These are phyloP conservation scores for Wickerhamiella kurtzmanii DNA, from an alignment of 805 yeast genomes.

Conservation along the genomic window DNA sequence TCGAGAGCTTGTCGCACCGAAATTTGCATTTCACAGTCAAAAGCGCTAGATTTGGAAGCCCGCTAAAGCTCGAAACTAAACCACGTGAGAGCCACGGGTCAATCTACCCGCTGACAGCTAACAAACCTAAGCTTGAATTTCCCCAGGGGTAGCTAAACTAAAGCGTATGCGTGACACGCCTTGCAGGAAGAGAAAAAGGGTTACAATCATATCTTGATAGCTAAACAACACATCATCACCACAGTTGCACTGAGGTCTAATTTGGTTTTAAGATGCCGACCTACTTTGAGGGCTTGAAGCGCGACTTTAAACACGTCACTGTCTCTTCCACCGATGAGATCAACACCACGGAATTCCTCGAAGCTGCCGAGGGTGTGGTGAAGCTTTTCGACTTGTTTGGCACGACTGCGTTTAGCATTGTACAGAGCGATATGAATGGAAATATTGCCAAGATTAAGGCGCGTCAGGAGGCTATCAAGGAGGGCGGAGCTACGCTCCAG, in stretches of 20 bases:
- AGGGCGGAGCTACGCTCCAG: constrained; percentile 55
- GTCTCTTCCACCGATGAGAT: constrained; percentile 45
- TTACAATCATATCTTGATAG: too few relatives aligned
- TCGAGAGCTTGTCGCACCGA: too few relatives aligned
- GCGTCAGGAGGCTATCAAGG: constrained; percentile 33
- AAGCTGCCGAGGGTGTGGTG: constrained; percentile 73
- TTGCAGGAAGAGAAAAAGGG: neutral
- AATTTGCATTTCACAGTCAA: too few relatives aligned
- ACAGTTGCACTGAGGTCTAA: neutral
- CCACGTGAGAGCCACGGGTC: too few relatives aligned
- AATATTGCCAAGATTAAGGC: constrained; percentile 65
- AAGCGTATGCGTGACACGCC: neutral
- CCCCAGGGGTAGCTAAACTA: neutral
- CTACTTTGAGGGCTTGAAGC: constrained; percentile 67
- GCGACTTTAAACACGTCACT: constrained; percentile 64
- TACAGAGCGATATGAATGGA: constrained; percentile 79
- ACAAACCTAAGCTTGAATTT: too few relatives aligned
- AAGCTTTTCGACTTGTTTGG: constrained; percentile 71
- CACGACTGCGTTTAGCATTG: constrained; percentile 71
- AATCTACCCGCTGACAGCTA: too few relatives aligned
- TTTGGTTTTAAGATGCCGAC: constrained; percentile 33
- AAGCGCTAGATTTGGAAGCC: too few relatives aligned
- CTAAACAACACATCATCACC: neutral
- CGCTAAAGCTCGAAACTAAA: too few relatives aligned
- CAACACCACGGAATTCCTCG: constrained; percentile 61